Percentiles rank a stretch among this genome's conserved stretches.
Conservation (phyloP, 2,329 filamentous ascomycete genomes). For the Ilyonectria destructans region DNA sequence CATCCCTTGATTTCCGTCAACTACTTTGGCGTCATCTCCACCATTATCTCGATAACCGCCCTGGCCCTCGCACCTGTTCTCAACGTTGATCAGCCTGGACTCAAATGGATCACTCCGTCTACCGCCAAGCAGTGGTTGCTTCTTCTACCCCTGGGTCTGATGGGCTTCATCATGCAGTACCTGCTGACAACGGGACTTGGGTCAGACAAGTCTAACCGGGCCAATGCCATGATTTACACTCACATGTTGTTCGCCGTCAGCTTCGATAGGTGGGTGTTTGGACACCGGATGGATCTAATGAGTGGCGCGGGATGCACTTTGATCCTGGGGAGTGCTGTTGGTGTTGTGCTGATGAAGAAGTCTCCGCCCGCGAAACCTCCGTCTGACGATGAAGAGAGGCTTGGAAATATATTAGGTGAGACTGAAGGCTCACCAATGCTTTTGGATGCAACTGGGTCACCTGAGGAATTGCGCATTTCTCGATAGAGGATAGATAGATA, state of each 20-base stretch:
- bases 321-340: slow-evolving; percentile 69
- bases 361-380: slow-evolving; percentile 46
- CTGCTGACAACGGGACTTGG: slow-evolving; percentile 84
- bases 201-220: slow-evolving; percentile 76
- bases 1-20: slow-evolving; percentile 90
- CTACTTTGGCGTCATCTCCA: slow-evolving; percentile 83
- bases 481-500: slow-evolving; percentile 26
- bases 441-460: slow-evolving; percentile 49
- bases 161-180: slow-evolving; percentile 90
- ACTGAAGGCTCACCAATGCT: slow-evolving; percentile 61
- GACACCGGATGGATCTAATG: slow-evolving; percentile 64
- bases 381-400: slow-evolving; percentile 55
- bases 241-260: slow-evolving; percentile 71
- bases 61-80: slow-evolving; percentile 69
- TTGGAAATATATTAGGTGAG: slow-evolving; percentile 49
- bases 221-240: slow-evolving; percentile 73
- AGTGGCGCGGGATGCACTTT: slow-evolving; percentile 68
- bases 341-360: slow-evolving; percentile 64
- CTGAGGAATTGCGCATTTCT: slow-evolving; percentile 40
- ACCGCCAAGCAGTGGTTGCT: slow-evolving; percentile 74
- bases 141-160: slow-evolving; percentile 77
- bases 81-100: slow-evolving; percentile 62
- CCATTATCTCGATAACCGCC: slow-evolving; percentile 75
- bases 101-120: slow-evolving; percentile 62
- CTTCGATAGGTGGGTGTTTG: slow-evolving; percentile 70